Percentiles rank a stretch among this genome's conserved stretches.
Evolutionary conservation across 2,329 filamentous ascomycete genomes (phyloP).

Genomic region (Colletotrichum magnum): DNA sequence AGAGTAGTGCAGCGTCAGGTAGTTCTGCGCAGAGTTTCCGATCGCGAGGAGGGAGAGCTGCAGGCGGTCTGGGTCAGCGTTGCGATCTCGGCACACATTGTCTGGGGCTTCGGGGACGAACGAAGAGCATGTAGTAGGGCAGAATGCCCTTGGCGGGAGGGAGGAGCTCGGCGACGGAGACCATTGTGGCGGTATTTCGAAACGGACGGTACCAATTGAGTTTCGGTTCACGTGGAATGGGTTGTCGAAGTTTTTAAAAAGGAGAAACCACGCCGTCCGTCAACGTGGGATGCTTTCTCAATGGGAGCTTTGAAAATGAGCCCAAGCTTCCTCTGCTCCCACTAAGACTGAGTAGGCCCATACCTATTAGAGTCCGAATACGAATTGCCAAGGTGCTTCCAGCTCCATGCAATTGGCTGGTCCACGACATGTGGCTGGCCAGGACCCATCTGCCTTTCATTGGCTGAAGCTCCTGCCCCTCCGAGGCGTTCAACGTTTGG

Average conservation of each 20-base stretch:
- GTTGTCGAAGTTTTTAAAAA: background rate
- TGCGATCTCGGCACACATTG: no score
- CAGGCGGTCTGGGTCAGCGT: background rate
- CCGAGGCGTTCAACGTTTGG: constrained; percentile 28
- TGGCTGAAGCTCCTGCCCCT: constrained; percentile 23
- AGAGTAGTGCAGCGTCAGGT: constrained; percentile 84
- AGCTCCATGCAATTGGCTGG: background rate
- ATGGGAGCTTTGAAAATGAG: background rate
- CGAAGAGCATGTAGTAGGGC: constrained; percentile 72
- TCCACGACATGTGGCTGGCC: constrained; percentile 7
- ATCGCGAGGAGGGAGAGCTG: constrained; percentile 88
- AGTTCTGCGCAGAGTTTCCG: constrained; percentile 88
- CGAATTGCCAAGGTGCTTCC: background rate
- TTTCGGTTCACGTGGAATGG: background rate
- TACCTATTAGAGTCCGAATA: constrained; percentile 23
- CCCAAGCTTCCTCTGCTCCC: constrained; percentile 10
- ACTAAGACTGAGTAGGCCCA: background rate
- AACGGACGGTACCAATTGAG: background rate
- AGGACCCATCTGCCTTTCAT: background rate
- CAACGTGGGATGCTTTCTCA: background rate
- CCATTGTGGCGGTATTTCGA: constrained; percentile 53
- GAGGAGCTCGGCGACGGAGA: constrained; percentile 59
- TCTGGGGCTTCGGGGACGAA: constrained; percentile 53
- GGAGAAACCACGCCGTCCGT: background rate
- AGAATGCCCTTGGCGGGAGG: constrained; percentile 67